Conservation (phyloP, 2,329 filamentous ascomycete genomes). For the Cladosporium austrohemisphaericum region DNA sequence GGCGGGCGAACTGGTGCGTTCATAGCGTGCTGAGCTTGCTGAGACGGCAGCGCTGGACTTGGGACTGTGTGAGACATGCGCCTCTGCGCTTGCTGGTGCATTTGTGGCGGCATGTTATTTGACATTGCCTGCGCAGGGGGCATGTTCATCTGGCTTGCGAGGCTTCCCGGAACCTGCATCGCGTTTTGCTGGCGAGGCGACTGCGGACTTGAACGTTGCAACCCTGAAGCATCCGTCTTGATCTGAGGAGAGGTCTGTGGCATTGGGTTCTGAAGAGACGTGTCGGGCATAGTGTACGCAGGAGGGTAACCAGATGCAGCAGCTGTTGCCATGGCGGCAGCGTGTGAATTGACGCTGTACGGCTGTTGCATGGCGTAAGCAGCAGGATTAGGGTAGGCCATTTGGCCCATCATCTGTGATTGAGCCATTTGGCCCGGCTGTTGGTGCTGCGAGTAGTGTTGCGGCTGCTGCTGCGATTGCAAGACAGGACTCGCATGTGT, state of each 20-base stretch:
- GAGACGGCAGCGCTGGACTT: constrained; percentile 56
- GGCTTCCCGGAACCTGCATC: constrained; percentile 47
- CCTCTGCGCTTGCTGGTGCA: constrained; percentile 40
- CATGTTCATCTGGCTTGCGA: constrained; percentile 48
- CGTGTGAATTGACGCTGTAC: constrained; percentile 71
- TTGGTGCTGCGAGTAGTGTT: constrained; percentile 55
- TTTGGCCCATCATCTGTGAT: constrained; percentile 61
- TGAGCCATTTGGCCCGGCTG: constrained; percentile 57
- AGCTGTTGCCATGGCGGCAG: constrained; percentile 86
- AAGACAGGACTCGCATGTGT: constrained; percentile 67
- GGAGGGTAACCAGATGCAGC: constrained; percentile 74
- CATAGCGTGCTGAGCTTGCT: constrained; percentile 35
- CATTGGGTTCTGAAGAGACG: constrained; percentile 61
- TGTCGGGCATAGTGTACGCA: constrained; percentile 67
- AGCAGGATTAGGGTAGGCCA: constrained; percentile 75
- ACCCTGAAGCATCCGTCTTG: constrained; percentile 51
- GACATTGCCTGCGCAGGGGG: constrained; percentile 57
- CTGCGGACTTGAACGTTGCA: constrained; percentile 65
- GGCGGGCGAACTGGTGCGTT: constrained; percentile 70
- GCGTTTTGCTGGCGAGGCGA: constrained; percentile 69
- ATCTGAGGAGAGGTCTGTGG: constrained; percentile 66
- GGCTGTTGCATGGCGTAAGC: constrained; percentile 63
- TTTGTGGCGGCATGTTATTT: constrained; percentile 32
- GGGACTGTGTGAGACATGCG: constrained; percentile 71
- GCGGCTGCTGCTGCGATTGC: constrained; percentile 61